Base-by-base conservation (phyloP, 2,329 filamentous ascomycete genomes). In the Pseudogymnoascus sp. region DNA sequence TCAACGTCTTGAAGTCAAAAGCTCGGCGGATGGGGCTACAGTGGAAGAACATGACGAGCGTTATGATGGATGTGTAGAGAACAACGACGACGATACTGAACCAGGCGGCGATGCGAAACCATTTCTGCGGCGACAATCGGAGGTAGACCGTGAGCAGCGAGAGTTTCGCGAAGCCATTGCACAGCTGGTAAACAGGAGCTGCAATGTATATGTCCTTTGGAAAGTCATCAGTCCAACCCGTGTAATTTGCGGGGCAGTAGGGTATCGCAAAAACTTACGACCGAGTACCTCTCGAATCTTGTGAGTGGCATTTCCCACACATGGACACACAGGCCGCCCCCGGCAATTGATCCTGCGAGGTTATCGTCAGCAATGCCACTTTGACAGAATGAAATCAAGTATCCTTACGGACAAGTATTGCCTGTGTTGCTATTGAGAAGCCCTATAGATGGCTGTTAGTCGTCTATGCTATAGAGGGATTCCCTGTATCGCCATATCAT, bases 71-170 rank as follows among this genome's bases (percentile, higher is more conserved):
- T 4, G 72, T 74, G 63, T 75, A 77, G 1, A 67, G 68, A 5
- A 65, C 63, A 18, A 76, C 70, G 11, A 77, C 61, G 0, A 67
- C 64, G 1, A 75, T 71, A 0, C 70, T 70, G 1, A 65, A 60
- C 67, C 72, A 76, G 6, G 73, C 69, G 0, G 69, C 67, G 2
- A 68, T 62, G 7, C 72, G 73, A 61, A 76, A 77, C 67, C 72
- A 71, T 21, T 43, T 67, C 16, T 73, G 73, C 0, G 76, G 75
- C 1, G 75, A 75, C 1, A 79, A 67, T 8, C 71, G 71, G 11
- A 74, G 68, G 61, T 77, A 78, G 46, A 78, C 76, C 4, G 75
- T 68, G 3, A 77, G 71, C 3, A 79, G 72, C 0, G 75, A 72
- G 2, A 77, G 23, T 56, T 78, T 79, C 11, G 74, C 72, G 16